Conservation (phyloP, 805 yeast genomes). For the Pichia scutulata region DNA sequence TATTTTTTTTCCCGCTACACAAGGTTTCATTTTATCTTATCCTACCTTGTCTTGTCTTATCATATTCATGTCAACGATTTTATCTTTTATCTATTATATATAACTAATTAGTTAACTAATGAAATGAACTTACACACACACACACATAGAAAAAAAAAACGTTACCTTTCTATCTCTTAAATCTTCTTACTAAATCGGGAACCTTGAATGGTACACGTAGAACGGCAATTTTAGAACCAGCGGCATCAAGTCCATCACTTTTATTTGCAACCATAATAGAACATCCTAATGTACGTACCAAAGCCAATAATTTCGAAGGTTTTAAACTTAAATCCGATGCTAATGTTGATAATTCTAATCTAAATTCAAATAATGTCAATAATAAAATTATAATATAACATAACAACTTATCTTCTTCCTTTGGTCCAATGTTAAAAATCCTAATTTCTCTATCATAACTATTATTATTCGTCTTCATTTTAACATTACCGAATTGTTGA, state of each 20-base stretch:
- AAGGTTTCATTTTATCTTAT: too few relatives aligned
- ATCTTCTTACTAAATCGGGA: slow-evolving; percentile 44
- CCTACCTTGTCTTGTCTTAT: background rate
- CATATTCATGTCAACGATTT: background rate
- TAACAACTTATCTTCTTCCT: slow-evolving; percentile 76
- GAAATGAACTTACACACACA: background rate
- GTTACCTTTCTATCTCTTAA: slow-evolving; percentile 2
- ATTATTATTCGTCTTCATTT: slow-evolving; percentile 44
- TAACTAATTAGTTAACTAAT: background rate
- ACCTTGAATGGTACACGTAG: slow-evolving; percentile 83
- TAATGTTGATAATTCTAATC: slow-evolving; percentile 69
- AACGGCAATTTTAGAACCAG: slow-evolving; percentile 69
- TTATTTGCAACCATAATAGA: slow-evolving; percentile 60
- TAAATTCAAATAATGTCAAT: slow-evolving; percentile 68
- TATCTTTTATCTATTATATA: background rate
- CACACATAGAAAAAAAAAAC: background rate
- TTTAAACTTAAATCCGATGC: slow-evolving; percentile 80
- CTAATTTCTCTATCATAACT: slow-evolving; percentile 25
- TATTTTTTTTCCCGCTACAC: too few relatives aligned
- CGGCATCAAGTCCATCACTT: slow-evolving; percentile 61
- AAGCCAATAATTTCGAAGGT: slow-evolving; percentile 58
- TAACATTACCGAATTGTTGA: slow-evolving; percentile 60
- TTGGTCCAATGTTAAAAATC: slow-evolving; percentile 79
- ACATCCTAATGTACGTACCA: slow-evolving; percentile 82
- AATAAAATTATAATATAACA: slow-evolving; percentile 69